Evolutionary conservation across 305 asterid genomes (phyloP), one percentile per base, ranked within the genome.

Genomic region (Nicotiana rustica): DNA sequence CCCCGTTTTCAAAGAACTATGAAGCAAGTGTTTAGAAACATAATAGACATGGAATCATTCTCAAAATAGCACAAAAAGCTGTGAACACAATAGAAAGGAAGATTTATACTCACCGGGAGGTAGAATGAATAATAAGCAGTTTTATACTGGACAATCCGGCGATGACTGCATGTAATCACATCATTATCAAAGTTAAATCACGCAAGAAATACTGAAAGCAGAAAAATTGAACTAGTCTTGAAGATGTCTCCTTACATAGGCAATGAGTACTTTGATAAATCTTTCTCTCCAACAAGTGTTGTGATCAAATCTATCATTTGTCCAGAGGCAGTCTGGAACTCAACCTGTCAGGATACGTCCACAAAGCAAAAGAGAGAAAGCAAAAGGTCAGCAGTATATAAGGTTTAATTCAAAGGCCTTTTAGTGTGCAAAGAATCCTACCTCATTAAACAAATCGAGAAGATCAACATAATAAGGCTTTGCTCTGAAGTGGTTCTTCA

Each of bases 111-210:
- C 86, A 96, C 99, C 10, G 99, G 99, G 79, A 96, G 93, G 92
- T 96, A 93, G 89, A 96, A 96, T 41, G 99, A 96, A 91, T 96
- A 96, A 84, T 96, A 96, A 77, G 99, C 97, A 66, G 99, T 94
- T 88, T 94, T 96, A 85, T 93, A 93, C 87, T 94, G 93, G 64
- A 96, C 99, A 82, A 96, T 94, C 79, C 98, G 92, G 79, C 96
- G 97, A 85, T 96, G 98, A 79, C 99, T 96, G 92, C 93, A 93
- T 59, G 79, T 82, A 87, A 71, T 55, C 81, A 75, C 41, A 73
- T 31, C 77, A 75, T 62, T 77, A 71, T 70, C 69, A 62, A 8
- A 88, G 66, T 68, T 71, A 59, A 77, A 35, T 57, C 19, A 65
- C 56, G 41, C 15, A 81, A 64, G n/a, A 49, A 36, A 31, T 81